Percentiles rank a stretch among this genome's conserved stretches.
These are phyloP conservation scores for Xylaria sp. DNA, from an alignment of 2,329 filamentous ascomycete species.

Conservation along the genomic window DNA sequence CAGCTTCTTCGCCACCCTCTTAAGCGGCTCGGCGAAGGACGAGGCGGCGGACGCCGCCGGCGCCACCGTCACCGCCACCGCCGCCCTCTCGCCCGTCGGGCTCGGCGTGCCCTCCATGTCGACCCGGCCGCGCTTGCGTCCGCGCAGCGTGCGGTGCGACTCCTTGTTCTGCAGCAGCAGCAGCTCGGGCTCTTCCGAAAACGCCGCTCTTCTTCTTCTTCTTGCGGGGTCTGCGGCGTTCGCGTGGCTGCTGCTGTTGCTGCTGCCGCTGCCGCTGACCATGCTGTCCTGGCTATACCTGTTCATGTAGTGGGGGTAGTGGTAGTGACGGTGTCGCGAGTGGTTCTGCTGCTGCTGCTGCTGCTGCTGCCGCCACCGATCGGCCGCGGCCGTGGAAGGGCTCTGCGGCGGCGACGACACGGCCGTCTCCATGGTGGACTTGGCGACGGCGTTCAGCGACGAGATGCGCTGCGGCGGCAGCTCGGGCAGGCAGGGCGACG, in stretches of 20 bases:
- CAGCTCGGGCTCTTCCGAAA: no score
- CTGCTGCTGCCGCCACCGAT: no score
- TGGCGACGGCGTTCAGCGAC: slow-evolving; percentile 17
- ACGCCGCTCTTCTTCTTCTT: no score
- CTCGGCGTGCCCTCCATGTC: slow-evolving; percentile 40
- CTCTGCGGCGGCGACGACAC: slow-evolving; percentile 5
- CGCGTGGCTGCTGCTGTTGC: not conserved
- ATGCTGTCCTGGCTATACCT: no score
- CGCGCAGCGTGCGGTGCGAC: slow-evolving; percentile 39
- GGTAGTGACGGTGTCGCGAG: not conserved
- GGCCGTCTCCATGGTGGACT: no score
- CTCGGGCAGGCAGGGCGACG: slow-evolving; percentile 22
- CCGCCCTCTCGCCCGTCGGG: slow-evolving; percentile 31
- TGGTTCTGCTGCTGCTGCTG: not conserved
- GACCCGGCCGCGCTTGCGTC: slow-evolving; percentile 53
- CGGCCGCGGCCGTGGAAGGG: slow-evolving; percentile 4
- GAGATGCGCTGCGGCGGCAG: slow-evolving; percentile 25
- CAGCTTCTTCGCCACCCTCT: slow-evolving; percentile 54
- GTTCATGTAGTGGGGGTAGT: slow-evolving; percentile 1
- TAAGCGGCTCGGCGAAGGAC: slow-evolving; percentile 32
- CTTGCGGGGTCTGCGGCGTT: not conserved
- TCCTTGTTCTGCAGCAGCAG: slow-evolving; percentile 19
- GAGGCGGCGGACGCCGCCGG: slow-evolving; percentile 10
- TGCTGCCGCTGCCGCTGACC: slow-evolving; percentile 6
- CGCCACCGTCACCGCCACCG: slow-evolving; percentile 4